Base-by-base conservation (phyloP, 1,284 basidiomycete genomes). In the Ustilago crameri region DNA sequence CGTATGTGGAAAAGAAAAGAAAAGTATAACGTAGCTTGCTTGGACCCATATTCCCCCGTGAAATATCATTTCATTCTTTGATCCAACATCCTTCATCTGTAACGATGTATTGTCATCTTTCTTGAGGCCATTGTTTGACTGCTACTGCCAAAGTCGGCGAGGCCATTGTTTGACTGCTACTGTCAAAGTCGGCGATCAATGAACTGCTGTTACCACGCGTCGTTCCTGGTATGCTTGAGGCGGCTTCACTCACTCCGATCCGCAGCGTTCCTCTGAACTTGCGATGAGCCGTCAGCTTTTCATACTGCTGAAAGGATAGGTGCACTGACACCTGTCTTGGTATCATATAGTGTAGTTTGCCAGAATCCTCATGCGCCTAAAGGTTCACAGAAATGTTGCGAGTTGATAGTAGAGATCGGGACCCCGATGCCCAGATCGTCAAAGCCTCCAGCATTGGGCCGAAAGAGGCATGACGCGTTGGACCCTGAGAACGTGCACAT, bases 401-500 rank as follows among this genome's bases (percentile, higher is more conserved):
- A n/a, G 17, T 5, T 9, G 9, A 37, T 37, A 5, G 35, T 5
- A n/a, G 12, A n/a, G 35, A 37, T 37, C 35, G 35, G 15, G 35
- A 17, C 5, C 5, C 14, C n/a, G 42, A 44, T 44, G 32, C 24
- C 3, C 12, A 34, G 15, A n/a, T 37, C 17, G 35, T 3, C 37
- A 15, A 20, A 26, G 30, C 30, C 7, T 41, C 14, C 45, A 30
- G 45, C 35, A 30, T 7, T 8, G 35, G 24, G n/a, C 20, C 20
- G 30, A 14, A n/a, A 15, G 17, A n/a, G 20, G 12, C 52, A 51
- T 56, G 60, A 63, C 53, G 51, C 48, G 51, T 32, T 60, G 63
- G 56, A 66, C 56, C 56, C 63, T 59, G 63, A 59, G 48, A 66
- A 66, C 63, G 56, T 66, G 63, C 42, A 9, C 54, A 22, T 15